Evolutionary conservation across 2,329 filamentous ascomycete species (phyloP), one percentile per base, ranked within the genome.

Genomic region (Aurifilum marmelostoma): DNA sequence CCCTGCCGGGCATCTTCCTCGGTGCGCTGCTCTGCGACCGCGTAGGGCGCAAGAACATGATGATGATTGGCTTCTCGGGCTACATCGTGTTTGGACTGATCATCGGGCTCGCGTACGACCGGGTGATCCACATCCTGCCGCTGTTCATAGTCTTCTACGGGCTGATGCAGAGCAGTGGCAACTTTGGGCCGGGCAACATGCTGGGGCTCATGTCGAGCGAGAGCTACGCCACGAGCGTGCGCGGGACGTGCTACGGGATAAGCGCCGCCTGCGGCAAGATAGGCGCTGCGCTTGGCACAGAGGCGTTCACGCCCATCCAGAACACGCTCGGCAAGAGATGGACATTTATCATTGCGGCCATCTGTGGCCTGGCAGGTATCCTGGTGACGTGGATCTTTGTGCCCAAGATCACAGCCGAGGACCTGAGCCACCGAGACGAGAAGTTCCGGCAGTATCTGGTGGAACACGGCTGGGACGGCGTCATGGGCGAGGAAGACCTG

Each of bases 61-160:
- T 86, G 83, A 79, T 82, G 0, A 75, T 87, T 1, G 84, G 84
- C 0, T 87, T 85, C 65, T 71, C 76, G 0, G 71, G 83, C 27
- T 81, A 82, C 74, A 79, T 80, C 2, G 70, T 82, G 27, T 76
- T 86, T 12, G 85, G 84, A 0, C 84, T 87, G 67, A 76, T 86
- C 47, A 77, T 87, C 0, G 84, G 84, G 2, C 83, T 83, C 3
- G 83, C 84, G 0, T 77, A 83, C 18, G 73, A 73, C 0, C 78
- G 77, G 0, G 83, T 87, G 56, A 81, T 84, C 71, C 77, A 64
- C 0, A 74, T 86, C 2, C 82, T 85, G 41, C 82, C 84, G 0
- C 78, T 86, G 0, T 86, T 87, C 67, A 75, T 87, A 0, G 80
- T 86, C 4, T 75, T 87, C 14, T 86, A 85, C 67, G 84, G 83